These are phyloP conservation scores for Nosema muscidifuracis DNA, from an alignment of 371 early-diverging fungal species.

Conservation along the genomic window DNA sequence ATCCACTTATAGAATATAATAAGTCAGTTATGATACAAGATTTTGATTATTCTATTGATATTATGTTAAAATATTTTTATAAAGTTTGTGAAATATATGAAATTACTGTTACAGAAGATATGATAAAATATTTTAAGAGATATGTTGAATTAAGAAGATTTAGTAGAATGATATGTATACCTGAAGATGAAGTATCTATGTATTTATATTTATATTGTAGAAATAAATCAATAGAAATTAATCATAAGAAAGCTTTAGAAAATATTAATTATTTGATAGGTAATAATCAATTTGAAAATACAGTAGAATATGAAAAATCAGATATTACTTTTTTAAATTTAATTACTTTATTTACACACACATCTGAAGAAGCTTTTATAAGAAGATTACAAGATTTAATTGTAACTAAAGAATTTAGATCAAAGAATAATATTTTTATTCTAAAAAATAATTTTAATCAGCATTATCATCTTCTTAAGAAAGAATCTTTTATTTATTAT, in stretches of 20 bases:
- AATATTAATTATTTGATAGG: not conserved
- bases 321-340: not conserved
- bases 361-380: not conserved
- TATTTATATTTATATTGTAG: conserved; percentile 3
- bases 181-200: conserved; percentile 5
- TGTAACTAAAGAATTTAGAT: not conserved
- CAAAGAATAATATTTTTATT: conserved; percentile 1
- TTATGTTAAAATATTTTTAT: not conserved
- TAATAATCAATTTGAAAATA: not conserved
- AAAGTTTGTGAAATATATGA: not conserved
- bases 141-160: not conserved
- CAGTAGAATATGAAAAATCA: not conserved
- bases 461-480: not conserved
- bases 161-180: not conserved
- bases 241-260: not conserved
- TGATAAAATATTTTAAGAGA: conserved; percentile 2
- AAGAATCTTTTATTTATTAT: not conserved
- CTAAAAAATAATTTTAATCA: not conserved
- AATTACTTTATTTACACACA: conserved; percentile 1
- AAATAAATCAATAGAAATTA: not conserved
- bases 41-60: not conserved
- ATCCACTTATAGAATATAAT: conserved; percentile 5
- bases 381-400: not conserved
- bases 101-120: not conserved
- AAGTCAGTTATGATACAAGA: not conserved